Base-by-base conservation (phyloP, 2,329 filamentous ascomycete genomes). In the Didymella keratinophila region DNA sequence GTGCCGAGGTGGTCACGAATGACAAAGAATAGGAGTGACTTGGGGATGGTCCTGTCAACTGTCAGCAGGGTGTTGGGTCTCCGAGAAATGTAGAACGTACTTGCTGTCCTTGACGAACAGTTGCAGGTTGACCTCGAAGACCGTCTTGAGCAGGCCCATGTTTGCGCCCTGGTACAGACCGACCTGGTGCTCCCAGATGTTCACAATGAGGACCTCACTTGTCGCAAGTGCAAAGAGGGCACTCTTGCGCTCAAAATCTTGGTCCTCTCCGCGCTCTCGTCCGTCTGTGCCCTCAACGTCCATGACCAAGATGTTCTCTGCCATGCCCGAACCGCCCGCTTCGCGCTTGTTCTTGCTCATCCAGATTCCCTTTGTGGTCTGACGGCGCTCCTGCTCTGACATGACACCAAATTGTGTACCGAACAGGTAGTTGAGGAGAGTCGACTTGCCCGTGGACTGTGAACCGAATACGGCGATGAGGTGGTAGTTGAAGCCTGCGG, bases 351-450 rank as follows among this genome's bases (percentile, higher is more conserved):
- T 98, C 82, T 97, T 96, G 65, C 93, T 96, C 89, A 99, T 90
- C 95, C 95, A 99, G 76, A 99, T 99, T 74, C 95, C 95, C 83
- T 98, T 99, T 43, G 95, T 99, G 0, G 95, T 99, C 83, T 99
- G 95, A 62, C 93, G 89, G 65, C 95, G 87, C 78, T 97, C 93
- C 62, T 88, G 85, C 83, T 99, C 95, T 70, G 92, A 92, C 95
- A 99, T 99, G 75, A 99, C 94, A 68, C 92, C 94, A 81, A 99
- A 99, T 56, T 93, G 86, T 67, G 95, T 99, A 63, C 92, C 92
- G 76, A 99, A 99, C 56, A 99, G 88, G 79, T 94, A 85, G 82
- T 99, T 99, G 65, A 99, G 87, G 44, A 99, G 85, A 6, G 95
- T 99, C 44, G 95, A 98, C 82, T 99, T 99, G 69, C 95, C 95